Conservation (phyloP, 2,329 filamentous ascomycete species). For the Chaetomium sp. region DNA sequence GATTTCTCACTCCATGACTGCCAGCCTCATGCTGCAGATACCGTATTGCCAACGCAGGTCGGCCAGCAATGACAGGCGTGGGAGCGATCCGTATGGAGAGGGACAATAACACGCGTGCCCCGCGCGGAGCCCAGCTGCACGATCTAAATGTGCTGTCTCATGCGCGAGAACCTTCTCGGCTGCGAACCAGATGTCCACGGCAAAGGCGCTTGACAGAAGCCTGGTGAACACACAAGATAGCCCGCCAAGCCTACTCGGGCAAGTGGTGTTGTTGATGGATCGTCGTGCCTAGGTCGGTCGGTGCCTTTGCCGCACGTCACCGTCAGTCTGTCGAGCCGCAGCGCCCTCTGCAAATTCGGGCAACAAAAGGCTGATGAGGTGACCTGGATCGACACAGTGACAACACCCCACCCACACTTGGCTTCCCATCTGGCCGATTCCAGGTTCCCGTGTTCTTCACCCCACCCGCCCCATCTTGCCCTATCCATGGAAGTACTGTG, state of each 20-base stretch:
- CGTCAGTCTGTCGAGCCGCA: conserved; percentile 12
- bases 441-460: conserved; percentile 9
- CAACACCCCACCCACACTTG: conserved; percentile 21
- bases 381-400: not conserved
- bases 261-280: not conserved
- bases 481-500: not conserved
- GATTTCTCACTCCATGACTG: not conserved
- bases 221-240: conserved; percentile 2
- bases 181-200: conserved; percentile 12
- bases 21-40: not conserved
- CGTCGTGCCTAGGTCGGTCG: not conserved
- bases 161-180: conserved; percentile 17
- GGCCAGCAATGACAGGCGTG: not conserved
- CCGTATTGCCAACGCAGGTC: not conserved
- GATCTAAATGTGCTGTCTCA: conserved; percentile 13
- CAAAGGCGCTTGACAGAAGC: conserved; percentile 21
- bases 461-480: conserved; percentile 13
- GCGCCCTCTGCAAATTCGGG: conserved; percentile 8
- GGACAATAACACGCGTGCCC: not conserved
- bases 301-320: not conserved
- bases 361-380: conserved; percentile 1
- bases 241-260: not conserved
- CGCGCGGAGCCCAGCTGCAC: not conserved
- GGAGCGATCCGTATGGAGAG: not conserved
- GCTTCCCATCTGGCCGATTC: conserved; percentile 8